Percentiles rank a stretch among this genome's conserved stretches.
Evolutionary conservation across 495 filamentous ascomycete genomes (phyloP).

Genomic region (Cercophora sp.): DNA sequence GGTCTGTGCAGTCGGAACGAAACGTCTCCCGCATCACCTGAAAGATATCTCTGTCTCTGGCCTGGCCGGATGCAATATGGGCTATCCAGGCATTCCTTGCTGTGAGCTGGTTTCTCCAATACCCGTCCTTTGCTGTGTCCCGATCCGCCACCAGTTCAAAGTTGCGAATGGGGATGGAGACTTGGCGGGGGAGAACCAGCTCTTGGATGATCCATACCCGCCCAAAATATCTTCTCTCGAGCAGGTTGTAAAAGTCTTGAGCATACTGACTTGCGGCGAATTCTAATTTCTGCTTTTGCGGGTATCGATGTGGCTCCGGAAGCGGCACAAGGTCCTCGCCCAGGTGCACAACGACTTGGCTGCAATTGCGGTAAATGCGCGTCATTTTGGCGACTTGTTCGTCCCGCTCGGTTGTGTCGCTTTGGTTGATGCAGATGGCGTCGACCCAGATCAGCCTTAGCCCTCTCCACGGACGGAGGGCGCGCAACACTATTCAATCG

Average conservation of each 20-base stretch:
- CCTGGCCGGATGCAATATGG: no score
- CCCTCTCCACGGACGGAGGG: constrained; percentile 15
- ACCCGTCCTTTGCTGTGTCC: no score
- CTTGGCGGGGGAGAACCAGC: neutral
- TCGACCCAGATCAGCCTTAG: constrained; percentile 17
- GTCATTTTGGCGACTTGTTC: constrained; percentile 24
- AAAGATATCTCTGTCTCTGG: no score
- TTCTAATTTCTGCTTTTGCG: neutral
- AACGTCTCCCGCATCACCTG: no score
- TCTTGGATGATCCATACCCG: constrained; percentile 6
- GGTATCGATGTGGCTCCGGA: neutral
- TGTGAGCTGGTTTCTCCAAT: no score
- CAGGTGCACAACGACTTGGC: constrained; percentile 22
- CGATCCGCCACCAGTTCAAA: no score
- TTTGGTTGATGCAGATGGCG: constrained; percentile 23
- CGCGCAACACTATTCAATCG: no score
- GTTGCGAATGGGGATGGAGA: no score
- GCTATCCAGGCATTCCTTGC: no score
- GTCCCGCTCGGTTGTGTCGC: constrained; percentile 14
- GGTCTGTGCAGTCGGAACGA: no score
- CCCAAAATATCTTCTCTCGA: neutral
- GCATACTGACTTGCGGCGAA: neutral
- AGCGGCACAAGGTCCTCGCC: constrained; percentile 11
- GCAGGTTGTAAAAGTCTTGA: neutral
- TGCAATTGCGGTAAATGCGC: constrained; percentile 18